Conservation (phyloP, 306 rosid species). For the Crataegus laevigata region DNA sequence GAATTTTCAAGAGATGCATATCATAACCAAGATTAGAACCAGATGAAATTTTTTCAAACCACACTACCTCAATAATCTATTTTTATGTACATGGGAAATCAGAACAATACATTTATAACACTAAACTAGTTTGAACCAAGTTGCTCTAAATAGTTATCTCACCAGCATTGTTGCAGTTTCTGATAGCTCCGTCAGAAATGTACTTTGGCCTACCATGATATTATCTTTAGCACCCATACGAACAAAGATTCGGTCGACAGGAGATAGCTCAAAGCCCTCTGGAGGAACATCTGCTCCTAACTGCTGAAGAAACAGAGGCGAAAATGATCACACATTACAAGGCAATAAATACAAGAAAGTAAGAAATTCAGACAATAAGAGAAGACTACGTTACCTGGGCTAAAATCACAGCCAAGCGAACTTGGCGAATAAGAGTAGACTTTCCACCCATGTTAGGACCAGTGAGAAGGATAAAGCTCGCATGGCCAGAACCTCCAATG, state of each 20-base stretch:
- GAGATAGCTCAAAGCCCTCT: slow-evolving; percentile 72
- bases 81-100: neutral
- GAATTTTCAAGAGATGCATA: neutral
- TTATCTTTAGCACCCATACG: slow-evolving; percentile 98
- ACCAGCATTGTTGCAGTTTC: slow-evolving; percentile 95
- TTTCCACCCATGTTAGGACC: slow-evolving; percentile 99
- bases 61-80: neutral
- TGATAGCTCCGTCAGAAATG: slow-evolving; percentile 87
- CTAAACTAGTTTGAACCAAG: neutral
- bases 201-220: slow-evolving; percentile 98
- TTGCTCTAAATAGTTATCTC: slow-evolving; percentile 19
- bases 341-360: neutral
- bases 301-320: slow-evolving; percentile 37
- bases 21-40: neutral
- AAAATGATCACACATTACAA: neutral
- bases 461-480: slow-evolving; percentile 76
- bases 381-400: slow-evolving; percentile 63
- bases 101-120: neutral
- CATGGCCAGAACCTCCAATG: slow-evolving; percentile 66
- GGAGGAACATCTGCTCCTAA: slow-evolving; percentile 96
- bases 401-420: slow-evolving; percentile 82
- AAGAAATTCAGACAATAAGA: neutral
- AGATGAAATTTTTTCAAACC: neutral
- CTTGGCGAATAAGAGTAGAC: slow-evolving; percentile 97
- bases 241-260: slow-evolving; percentile 79